A percentile compares a stretch with the other conserved stretches of the same genome.
phyloP scores from a whole-genome alignment of 805 yeast species.

The Schizosaccharomyces lindneri region DNA sequence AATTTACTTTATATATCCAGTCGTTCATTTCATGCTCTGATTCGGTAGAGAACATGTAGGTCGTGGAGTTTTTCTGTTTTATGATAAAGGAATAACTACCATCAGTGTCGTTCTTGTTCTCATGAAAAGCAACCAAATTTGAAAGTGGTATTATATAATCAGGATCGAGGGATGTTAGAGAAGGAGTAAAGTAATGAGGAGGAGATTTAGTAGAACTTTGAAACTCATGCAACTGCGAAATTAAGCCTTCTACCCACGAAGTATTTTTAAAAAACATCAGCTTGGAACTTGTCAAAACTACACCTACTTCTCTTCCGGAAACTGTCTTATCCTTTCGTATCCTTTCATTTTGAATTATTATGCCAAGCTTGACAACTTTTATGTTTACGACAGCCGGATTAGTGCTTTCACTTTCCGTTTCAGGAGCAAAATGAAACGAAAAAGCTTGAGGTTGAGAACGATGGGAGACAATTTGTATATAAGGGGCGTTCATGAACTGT shows the following conservation, averaged over 20 bases:
- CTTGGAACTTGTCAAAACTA: constrained; percentile 18
- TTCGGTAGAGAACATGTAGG: constrained; percentile 19
- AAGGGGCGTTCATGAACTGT: constrained; percentile 13
- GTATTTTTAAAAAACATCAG: constrained; percentile 19
- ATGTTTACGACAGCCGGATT: constrained; percentile 17
- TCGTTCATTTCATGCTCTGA: constrained; percentile 24
- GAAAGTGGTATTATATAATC: constrained; percentile 16
- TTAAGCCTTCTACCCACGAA: constrained; percentile 14
- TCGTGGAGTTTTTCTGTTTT: constrained; percentile 12
- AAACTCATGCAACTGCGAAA: constrained; percentile 7
- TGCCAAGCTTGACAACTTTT: constrained; percentile 17
- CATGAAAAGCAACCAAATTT: constrained; percentile 19
- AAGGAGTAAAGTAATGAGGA: constrained; percentile 10
- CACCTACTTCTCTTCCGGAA: constrained; percentile 20
- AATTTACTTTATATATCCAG: constrained; percentile 36
- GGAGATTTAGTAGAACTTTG: background rate
- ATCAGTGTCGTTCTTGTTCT: constrained; percentile 6
- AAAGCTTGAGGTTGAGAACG: constrained; percentile 17
- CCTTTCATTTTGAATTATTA: constrained; percentile 15
- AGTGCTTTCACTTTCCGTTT: constrained; percentile 10
- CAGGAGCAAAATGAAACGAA: constrained; percentile 7
- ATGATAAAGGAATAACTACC: constrained; percentile 12
- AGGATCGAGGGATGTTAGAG: constrained; percentile 16
- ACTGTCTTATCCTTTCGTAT: constrained; percentile 11
- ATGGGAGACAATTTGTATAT: constrained; percentile 16